phyloP scores from a whole-genome alignment of 495 filamentous ascomycete genomes.

The Penicillium diatomitis region DNA sequence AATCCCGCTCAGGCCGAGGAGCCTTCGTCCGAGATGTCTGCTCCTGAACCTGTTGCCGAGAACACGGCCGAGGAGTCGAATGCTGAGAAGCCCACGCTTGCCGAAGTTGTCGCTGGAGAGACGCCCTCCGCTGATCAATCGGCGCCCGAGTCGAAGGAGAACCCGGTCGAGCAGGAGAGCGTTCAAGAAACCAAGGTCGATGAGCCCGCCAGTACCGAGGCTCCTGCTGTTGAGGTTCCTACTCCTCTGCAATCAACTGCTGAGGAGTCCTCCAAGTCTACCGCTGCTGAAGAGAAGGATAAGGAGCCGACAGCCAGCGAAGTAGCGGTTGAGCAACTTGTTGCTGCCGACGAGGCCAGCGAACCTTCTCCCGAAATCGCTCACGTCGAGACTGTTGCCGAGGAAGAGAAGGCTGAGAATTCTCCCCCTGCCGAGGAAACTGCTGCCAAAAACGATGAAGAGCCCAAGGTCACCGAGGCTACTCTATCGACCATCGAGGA shows the following conservation, averaged over 20 bases:
- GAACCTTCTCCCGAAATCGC: no score
- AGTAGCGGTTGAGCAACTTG: neutral
- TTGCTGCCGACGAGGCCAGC: neutral
- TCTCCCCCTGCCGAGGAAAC: neutral
- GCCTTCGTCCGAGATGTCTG: neutral
- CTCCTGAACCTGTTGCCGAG: constrained; percentile 3
- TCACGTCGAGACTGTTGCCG: no score
- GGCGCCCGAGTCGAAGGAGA: neutral
- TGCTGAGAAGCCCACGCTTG: no score
- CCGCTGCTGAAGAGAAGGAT: neutral
- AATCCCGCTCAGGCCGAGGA: neutral
- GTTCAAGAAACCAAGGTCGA: neutral
- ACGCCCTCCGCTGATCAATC: no score
- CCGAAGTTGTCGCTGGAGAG: no score
- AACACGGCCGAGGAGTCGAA: neutral
- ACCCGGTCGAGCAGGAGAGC: neutral
- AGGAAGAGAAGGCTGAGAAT: neutral
- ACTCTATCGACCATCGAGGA: neutral
- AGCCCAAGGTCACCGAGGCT: neutral
- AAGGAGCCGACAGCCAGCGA: constrained; percentile 1
- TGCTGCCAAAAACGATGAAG: neutral
- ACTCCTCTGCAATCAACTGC: neutral
- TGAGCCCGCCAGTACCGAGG: neutral
- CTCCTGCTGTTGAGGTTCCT: constrained; percentile 3
- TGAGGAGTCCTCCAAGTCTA: neutral